Base-by-base conservation (phyloP, 208 protist species). In the Strigomonas culicis region DNA sequence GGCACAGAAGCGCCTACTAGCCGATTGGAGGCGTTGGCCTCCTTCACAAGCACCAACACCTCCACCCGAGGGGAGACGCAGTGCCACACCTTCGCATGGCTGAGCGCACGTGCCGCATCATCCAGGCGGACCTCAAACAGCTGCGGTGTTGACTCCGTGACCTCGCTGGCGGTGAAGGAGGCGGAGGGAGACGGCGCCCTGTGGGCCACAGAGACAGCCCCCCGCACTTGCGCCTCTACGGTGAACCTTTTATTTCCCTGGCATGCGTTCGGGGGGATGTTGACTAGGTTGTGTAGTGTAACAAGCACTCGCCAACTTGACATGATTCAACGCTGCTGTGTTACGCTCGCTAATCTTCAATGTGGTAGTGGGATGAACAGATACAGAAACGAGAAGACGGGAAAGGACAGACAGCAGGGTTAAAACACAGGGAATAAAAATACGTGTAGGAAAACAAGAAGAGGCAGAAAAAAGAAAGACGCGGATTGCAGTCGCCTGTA, bases 221-320 rank as follows among this genome's bases (percentile, higher is more conserved):
- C 70, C 50, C 49, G 64, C 59, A 81, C 52, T 55, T 76, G 70
- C 15, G 63, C 79, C 66, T 85, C 77, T 36, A 92, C 79, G 21
- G 72, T 68, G 67, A 92, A 92, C 11, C 71, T 70, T 39, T 77
- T 75, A 27, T 52, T 31, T 19, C 63, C 79, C 44, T 72, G 62
- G 52, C 74, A 76, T 11, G 74, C 78, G 15, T 67, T 25, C 13
- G 73, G 61, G 2, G 86, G 86, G 43, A 93, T 87, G 55, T 88
- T 88, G 32, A 90, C 80, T 24, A 93, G 19, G 56, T 90, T 93
- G 75, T 93, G 86, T n/a, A 93, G 68, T 7, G 79, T 79, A 13
- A 86, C 78, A 1, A 83, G 68, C 22, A 93, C 51, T 17, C 70
- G 74, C 80, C 78, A 79, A 0, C 64, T 63, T 6, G 66, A 32